phyloP scores from a whole-genome alignment of 352 stramenopile species.

The Phytopythium chamaehyphon region DNA sequence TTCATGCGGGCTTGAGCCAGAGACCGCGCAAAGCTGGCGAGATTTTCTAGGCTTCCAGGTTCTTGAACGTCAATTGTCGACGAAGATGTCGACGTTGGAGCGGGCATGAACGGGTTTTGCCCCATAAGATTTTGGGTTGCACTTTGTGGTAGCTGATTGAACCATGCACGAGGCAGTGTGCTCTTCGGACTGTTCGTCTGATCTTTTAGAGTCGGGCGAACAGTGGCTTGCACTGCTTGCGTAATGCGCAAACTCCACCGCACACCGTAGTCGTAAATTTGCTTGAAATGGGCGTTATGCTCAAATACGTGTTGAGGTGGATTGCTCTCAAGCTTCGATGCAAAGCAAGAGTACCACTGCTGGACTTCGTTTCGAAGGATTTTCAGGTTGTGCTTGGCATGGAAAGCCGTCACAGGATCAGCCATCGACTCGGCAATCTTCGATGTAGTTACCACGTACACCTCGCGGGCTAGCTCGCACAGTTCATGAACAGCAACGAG shows the following conservation, averaged over 20 bases:
- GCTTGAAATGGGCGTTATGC: constrained; percentile 76
- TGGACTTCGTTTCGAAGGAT: constrained; percentile 78
- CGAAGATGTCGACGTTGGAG: constrained; percentile 15
- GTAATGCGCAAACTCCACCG: constrained; percentile 77
- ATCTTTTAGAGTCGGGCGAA: constrained; percentile 64
- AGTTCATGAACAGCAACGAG: constrained; percentile 67
- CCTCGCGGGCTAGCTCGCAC: constrained; percentile 65
- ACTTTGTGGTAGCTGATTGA: constrained; percentile 55
- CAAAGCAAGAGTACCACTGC: constrained; percentile 83
- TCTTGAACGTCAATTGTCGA: constrained; percentile 44
- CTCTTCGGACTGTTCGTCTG: constrained; percentile 69
- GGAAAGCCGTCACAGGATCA: constrained; percentile 61
- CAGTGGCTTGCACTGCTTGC: constrained; percentile 72
- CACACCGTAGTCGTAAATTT: constrained; percentile 77
- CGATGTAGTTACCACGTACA: constrained; percentile 68
- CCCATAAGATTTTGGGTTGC: constrained; percentile 13
- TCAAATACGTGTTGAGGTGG: constrained; percentile 74
- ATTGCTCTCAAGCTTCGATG: constrained; percentile 60
- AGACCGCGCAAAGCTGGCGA: constrained; percentile 68
- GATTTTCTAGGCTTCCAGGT: constrained; percentile 61
- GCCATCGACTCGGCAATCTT: constrained; percentile 78
- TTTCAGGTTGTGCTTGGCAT: constrained; percentile 68
- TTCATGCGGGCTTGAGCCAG: constrained; percentile 22
- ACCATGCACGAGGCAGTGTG: constrained; percentile 70
- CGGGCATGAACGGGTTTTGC: background rate